Conservation (phyloP, 1,284 basidiomycete species). For the Austropuccinia psidii region DNA sequence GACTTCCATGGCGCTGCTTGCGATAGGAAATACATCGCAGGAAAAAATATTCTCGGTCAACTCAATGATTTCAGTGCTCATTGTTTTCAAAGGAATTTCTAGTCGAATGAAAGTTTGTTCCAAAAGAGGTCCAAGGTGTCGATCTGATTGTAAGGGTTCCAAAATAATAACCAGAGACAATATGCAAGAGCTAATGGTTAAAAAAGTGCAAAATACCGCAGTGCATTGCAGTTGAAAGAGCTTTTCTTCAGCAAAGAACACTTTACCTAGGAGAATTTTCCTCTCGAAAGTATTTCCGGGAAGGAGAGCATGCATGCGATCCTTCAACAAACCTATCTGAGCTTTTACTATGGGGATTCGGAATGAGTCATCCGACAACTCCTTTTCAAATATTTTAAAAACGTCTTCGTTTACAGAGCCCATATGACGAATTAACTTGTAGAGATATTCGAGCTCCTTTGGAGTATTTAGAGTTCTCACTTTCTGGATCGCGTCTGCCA, state of each 20-base stretch:
- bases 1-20: no score
- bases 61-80: no score
- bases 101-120: background rate
- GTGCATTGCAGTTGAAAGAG: no score
- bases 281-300: background rate
- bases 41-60: no score
- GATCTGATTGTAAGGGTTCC: background rate
- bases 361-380: background rate
- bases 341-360: background rate
- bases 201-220: no score
- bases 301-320: background rate
- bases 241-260: no score
- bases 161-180: no score
- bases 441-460: background rate
- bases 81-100: background rate
- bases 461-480: background rate
- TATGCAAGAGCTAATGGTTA: no score
- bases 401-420: background rate
- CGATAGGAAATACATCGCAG: no score
- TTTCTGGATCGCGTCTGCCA: background rate
- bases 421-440: background rate
- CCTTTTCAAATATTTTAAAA: background rate
- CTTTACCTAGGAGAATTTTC: background rate
- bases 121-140: background rate
- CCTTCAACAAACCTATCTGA: background rate